Evolutionary conservation across 2,329 filamentous ascomycete genomes (phyloP).

Genomic region (Calycina herbarum): DNA sequence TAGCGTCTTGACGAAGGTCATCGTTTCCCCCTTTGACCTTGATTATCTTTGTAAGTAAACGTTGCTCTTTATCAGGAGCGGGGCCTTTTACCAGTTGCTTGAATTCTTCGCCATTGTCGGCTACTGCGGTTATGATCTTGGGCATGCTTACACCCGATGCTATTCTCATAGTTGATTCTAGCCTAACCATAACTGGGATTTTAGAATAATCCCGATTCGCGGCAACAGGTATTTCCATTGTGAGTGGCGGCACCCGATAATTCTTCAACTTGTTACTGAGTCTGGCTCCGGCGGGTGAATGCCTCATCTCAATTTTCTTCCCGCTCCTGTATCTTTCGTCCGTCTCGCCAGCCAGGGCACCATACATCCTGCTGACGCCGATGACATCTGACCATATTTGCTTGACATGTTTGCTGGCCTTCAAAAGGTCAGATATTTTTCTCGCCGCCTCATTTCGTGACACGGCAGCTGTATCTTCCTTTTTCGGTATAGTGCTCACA

Average conservation of each 20-base stretch:
- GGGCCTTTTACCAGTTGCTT: conserved; percentile 69
- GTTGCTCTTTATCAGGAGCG: not conserved
- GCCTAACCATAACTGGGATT: conserved; percentile 71
- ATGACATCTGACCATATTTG: conserved; percentile 71
- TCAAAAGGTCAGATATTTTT: conserved; percentile 61
- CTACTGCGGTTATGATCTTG: conserved; percentile 84
- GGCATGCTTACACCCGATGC: conserved; percentile 89
- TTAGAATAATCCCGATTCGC: conserved; percentile 72
- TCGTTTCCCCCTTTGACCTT: conserved; percentile 92
- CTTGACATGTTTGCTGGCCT: conserved; percentile 49
- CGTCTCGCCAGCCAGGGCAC: conserved; percentile 63
- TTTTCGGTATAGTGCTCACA: conserved; percentile 65
- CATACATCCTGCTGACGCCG: conserved; percentile 68
- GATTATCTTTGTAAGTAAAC: conserved; percentile 26
- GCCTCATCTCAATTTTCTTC: conserved; percentile 61
- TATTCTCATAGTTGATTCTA: conserved; percentile 77
- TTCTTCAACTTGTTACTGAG: conserved; percentile 63
- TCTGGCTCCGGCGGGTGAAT: conserved; percentile 60
- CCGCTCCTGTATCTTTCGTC: conserved; percentile 68
- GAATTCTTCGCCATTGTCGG: conserved; percentile 74
- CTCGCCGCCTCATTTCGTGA: conserved; percentile 74
- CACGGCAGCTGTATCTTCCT: conserved; percentile 71
- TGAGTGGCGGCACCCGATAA: conserved; percentile 80
- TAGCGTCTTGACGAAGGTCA: conserved; percentile 93
- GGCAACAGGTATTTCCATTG: conserved; percentile 78